Base-by-base conservation (phyloP, 2,329 filamentous ascomycete species). In the Aspergillus puulaauensis region DNA sequence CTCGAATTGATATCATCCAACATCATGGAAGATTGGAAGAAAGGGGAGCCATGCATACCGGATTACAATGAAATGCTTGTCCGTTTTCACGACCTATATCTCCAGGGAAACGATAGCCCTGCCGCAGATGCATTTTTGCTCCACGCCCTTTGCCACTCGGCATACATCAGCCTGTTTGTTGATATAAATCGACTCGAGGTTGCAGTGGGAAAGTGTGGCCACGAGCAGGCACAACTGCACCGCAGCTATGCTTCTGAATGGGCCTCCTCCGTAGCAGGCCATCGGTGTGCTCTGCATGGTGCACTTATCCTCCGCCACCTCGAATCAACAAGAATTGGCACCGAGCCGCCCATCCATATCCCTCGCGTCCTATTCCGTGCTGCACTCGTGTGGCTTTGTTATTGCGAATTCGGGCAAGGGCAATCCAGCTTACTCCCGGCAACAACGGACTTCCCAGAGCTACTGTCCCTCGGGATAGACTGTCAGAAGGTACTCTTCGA, bases 111-210 rank as follows among this genome's bases (percentile, higher is more conserved):
- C 14, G 14, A 9, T 21, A 44, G 15, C 12, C n/a, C 15, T 11
- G 17, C 19, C 41, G 19, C 14, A 39, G 63, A 68, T 54, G 49
- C 53, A 8, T 66, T 63, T 19, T 67, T 63, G 44, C 56, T 71
- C 6, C 61, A 60, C 24, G 67, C 66, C 11, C 61, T 70, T 15
- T 70, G 69, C 68, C 69, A 72, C 49, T 62, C 62, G 2, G 62
- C 64, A 15, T 70, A 66, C 44, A 67, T 70, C 23, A 59, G 59
- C 12, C 44, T 69, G 4, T 61, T 62, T 43, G 66, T 62, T 7
- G 64, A 72, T 44, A 61, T 70, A n/a, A 62, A 70, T 35, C 61
- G 61, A 3, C 51, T 71, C 17, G 69, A 72, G 46, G 61, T 63
- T 50, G 61, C 63, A 1, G 60, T 67, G 14, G 66, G 68, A 2